phyloP scores from a whole-genome alignment of 768 basidiomycete genomes.

The Tephrocybe sp. region DNA sequence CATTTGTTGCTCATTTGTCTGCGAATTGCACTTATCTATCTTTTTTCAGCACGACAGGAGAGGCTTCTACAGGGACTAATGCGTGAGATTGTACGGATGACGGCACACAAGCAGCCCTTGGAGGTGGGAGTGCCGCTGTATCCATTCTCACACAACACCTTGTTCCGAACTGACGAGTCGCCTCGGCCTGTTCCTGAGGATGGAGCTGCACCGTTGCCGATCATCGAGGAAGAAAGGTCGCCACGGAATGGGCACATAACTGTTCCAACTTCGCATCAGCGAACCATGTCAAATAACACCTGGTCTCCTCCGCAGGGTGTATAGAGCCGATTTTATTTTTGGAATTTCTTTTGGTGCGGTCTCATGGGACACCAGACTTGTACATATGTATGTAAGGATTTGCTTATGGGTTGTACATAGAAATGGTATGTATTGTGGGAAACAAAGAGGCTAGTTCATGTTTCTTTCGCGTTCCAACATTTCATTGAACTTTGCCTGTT shows the following conservation, averaged over 20 bases:
- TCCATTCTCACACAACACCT: constrained; percentile 69
- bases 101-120: constrained; percentile 74
- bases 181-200: constrained; percentile 29
- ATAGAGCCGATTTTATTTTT: constrained; percentile 7
- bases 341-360: not conserved
- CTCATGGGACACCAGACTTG: not conserved
- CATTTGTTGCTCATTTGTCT: not conserved
- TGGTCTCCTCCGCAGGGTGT: constrained; percentile 23
- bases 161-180: constrained; percentile 52
- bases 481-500: constrained; percentile 59
- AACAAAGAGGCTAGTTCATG: constrained; percentile 20
- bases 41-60: constrained; percentile 70
- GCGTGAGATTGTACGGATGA: constrained; percentile 82
- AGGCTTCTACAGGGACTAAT: constrained; percentile 78
- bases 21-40: constrained; percentile 7
- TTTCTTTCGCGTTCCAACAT: constrained; percentile 57
- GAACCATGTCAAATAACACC: constrained; percentile 7
- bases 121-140: constrained; percentile 79
- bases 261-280: constrained; percentile 14
- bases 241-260: constrained; percentile 12
- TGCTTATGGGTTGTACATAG: no score
- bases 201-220: constrained; percentile 36
- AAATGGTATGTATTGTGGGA: constrained; percentile 9
- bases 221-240: constrained; percentile 29
- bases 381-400: constrained; percentile 8